Evolutionary conservation across 2,329 filamentous ascomycete species (phyloP).

Genomic region (Chaetomium globosum): DNA sequence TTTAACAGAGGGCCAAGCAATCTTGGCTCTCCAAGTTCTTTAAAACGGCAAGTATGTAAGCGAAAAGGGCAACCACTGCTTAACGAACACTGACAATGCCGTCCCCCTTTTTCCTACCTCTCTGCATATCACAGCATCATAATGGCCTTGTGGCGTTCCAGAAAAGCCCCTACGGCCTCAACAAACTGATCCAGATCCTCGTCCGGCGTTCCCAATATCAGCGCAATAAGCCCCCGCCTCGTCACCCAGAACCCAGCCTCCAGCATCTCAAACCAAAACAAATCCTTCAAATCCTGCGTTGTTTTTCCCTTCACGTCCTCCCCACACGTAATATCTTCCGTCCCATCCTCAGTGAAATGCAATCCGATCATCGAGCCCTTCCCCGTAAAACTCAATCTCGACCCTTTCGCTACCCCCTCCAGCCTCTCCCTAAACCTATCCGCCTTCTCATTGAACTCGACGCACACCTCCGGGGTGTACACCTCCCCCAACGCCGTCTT

Average conservation of each 20-base stretch:
- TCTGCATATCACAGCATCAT: slow-evolving; percentile 12
- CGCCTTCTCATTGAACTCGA: slow-evolving; percentile 37
- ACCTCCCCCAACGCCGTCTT: slow-evolving; percentile 38
- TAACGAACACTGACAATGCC: too few species aligned
- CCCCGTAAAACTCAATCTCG: slow-evolving; percentile 38
- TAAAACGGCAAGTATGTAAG: too few species aligned
- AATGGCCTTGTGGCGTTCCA: slow-evolving; percentile 32
- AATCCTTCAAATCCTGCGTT: slow-evolving; percentile 42
- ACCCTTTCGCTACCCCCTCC: slow-evolving; percentile 29
- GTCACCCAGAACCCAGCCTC: slow-evolving; percentile 50
- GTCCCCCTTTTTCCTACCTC: too few species aligned
- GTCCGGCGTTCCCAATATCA: slow-evolving; percentile 46
- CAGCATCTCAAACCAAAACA: slow-evolving; percentile 54
- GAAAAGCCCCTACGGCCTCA: slow-evolving; percentile 42
- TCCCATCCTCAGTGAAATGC: slow-evolving; percentile 40
- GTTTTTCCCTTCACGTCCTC: slow-evolving; percentile 42
- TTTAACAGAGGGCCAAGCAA: too few species aligned
- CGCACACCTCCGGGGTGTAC: slow-evolving; percentile 38
- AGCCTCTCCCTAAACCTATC: slow-evolving; percentile 36
- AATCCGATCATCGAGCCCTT: slow-evolving; percentile 36
- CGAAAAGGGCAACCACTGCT: too few species aligned
- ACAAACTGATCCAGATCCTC: slow-evolving; percentile 49
- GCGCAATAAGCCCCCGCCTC: slow-evolving; percentile 46
- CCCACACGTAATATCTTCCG: slow-evolving; percentile 38
- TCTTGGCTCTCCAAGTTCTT: too few species aligned